phyloP scores from a whole-genome alignment of 2,329 filamentous ascomycete species.

The Teratosphaeriaceae sp. region DNA sequence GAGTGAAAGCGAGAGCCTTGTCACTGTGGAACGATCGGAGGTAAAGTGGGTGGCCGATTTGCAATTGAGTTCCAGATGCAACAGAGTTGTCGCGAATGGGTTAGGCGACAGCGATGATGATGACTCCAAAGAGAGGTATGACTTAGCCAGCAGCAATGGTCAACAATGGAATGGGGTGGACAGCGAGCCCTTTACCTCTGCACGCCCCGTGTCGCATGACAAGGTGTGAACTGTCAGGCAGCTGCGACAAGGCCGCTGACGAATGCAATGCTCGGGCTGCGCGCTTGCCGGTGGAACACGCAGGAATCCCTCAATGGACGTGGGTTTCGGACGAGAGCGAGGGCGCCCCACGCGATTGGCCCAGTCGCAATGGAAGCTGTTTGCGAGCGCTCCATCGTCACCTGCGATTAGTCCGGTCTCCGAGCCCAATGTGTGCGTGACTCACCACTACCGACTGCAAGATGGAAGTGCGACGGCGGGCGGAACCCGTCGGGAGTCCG shows the following conservation, averaged over 20 bases:
- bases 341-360: neutral
- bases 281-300: neutral
- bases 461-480: neutral
- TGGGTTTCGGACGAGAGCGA: slow-evolving; percentile 1
- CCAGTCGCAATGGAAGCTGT: too few relatives aligned
- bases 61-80: too few relatives aligned
- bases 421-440: too few relatives aligned
- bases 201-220: neutral
- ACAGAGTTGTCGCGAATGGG: neutral
- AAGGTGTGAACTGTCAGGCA: neutral
- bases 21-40: neutral
- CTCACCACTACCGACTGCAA: neutral
- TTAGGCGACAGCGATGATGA: slow-evolving; percentile 1
- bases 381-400: too few relatives aligned
- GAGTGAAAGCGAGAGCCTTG: neutral
- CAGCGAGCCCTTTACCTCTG: neutral
- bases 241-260: too few relatives aligned
- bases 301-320: neutral
- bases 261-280: too few relatives aligned
- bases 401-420: too few relatives aligned
- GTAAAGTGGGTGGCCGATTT: neutral
- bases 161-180: slow-evolving; percentile 3
- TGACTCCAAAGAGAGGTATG: neutral
- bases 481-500: neutral
- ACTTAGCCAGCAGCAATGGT: slow-evolving; percentile 2